phyloP scores from a whole-genome alignment of 768 basidiomycete species.

The Fomitopsis serialis region DNA sequence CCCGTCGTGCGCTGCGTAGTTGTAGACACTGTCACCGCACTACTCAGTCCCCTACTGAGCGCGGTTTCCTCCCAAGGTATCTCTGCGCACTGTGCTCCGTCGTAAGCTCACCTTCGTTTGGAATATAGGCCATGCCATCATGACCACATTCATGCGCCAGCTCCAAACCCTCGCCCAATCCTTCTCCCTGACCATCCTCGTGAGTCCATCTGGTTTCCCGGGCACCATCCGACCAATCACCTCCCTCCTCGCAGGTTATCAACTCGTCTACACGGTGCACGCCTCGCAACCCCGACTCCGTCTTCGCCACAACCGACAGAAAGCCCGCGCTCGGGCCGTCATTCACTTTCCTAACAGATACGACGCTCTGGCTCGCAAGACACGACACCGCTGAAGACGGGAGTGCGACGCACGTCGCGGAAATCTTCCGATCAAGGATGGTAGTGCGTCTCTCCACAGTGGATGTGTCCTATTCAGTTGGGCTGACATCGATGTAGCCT shows the following conservation, averaged over 20 bases:
- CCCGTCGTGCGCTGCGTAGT: slow-evolving; percentile 43
- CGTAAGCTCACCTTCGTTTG: no score
- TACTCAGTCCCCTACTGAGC: slow-evolving; percentile 59
- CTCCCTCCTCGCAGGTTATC: slow-evolving; percentile 41
- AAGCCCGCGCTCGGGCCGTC: slow-evolving; percentile 77
- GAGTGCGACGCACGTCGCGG: slow-evolving; percentile 10
- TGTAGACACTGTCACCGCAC: slow-evolving; percentile 59
- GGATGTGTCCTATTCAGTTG: neutral
- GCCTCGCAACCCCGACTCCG: slow-evolving; percentile 28
- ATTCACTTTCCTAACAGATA: slow-evolving; percentile 68
- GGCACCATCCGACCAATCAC: neutral
- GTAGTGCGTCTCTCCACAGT: slow-evolving; percentile 10
- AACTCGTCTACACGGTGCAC: slow-evolving; percentile 45
- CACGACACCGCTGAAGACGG: neutral
- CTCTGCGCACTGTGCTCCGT: neutral
- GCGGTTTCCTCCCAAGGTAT: slow-evolving; percentile 61
- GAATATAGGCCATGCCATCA: slow-evolving; percentile 65
- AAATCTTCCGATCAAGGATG: slow-evolving; percentile 24
- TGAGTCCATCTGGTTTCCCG: slow-evolving; percentile 26
- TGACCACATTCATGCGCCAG: slow-evolving; percentile 67
- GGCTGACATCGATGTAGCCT: slow-evolving; percentile 13
- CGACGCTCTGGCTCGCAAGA: slow-evolving; percentile 63
- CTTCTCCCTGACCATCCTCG: slow-evolving; percentile 45
- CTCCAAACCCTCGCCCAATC: slow-evolving; percentile 45
- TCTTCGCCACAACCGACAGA: slow-evolving; percentile 32